Evolutionary conservation across 2,329 filamentous ascomycete species (phyloP).

Genomic region (Peltaster fructicola): DNA sequence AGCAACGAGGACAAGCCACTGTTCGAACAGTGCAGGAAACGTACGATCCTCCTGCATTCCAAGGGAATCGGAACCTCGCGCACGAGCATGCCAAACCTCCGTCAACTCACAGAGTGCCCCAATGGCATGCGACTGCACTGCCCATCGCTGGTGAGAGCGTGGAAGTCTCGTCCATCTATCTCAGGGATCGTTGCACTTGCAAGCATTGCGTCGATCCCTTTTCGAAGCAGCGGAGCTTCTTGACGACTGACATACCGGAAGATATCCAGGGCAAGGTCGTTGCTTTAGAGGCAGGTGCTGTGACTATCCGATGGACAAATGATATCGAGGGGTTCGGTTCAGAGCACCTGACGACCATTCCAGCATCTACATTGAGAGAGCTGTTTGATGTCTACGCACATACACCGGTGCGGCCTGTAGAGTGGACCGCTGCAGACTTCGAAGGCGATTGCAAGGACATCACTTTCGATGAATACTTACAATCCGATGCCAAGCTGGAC

Average conservation of each 20-base stretch:
- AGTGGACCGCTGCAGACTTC: constrained; percentile 33
- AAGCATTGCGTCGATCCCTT: constrained; percentile 38
- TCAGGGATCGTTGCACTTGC: constrained; percentile 44
- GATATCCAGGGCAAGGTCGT: constrained; percentile 25
- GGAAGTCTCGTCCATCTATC: constrained; percentile 16
- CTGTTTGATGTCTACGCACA: too few species aligned
- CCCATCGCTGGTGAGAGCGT: too few species aligned
- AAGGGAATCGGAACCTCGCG: too few species aligned
- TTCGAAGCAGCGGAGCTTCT: constrained; percentile 46
- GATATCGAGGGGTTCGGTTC: constrained; percentile 30
- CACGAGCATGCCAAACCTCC: too few species aligned
- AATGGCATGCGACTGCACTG: neutral
- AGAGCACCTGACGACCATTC: constrained; percentile 24
- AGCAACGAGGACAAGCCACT: too few species aligned
- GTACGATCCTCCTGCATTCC: too few species aligned
- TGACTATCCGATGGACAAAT: constrained; percentile 35
- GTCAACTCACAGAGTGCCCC: too few species aligned
- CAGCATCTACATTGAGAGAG: constrained; percentile 3
- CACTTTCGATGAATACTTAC: constrained; percentile 56
- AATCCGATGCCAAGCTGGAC: constrained; percentile 37
- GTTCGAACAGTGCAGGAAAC: too few species aligned
- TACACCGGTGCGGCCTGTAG: too few species aligned
- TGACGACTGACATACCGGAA: constrained; percentile 43
- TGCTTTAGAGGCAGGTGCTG: constrained; percentile 12
- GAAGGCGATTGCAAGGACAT: constrained; percentile 37